Conservation (phyloP, 345 rosid genomes). For the Gossypium arboreum region DNA sequence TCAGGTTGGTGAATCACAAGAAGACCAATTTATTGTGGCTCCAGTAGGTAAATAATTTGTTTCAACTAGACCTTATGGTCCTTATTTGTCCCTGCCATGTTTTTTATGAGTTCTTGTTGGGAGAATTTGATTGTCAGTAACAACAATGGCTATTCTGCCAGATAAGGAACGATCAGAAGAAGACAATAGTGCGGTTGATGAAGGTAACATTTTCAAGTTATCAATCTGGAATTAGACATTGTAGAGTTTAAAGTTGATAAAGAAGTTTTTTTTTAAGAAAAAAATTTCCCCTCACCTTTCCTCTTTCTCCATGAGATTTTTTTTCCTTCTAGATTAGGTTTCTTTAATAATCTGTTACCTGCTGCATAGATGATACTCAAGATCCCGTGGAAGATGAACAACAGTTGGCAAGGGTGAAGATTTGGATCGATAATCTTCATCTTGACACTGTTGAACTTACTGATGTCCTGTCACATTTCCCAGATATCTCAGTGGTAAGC, state of each 20-base stretch:
- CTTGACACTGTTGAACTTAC: conserved; percentile 53
- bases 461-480: conserved; percentile 75
- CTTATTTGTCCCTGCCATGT: not conserved
- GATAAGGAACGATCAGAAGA: conserved; percentile 53
- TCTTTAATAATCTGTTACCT: conserved; percentile 12
- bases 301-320: not conserved
- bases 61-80: not conserved
- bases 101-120: conserved; percentile 6
- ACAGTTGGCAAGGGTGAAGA: conserved; percentile 71
- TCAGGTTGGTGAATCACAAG: conserved; percentile 65
- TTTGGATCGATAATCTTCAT: conserved; percentile 60
- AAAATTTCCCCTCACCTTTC: conserved; percentile 5
- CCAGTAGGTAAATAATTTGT: conserved; percentile 56
- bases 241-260: not conserved
- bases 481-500: conserved; percentile 76
- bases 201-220: conserved; percentile 43
- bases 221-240: not conserved
- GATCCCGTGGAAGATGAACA: conserved; percentile 81
- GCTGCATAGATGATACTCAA: conserved; percentile 63
- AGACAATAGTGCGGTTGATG: conserved; percentile 51
- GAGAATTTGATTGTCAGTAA: conserved; percentile 3
- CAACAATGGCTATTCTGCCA: conserved; percentile 32
- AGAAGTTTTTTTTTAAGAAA: not conserved
- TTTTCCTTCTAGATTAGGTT: not conserved
- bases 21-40: conserved; percentile 51